phyloP scores from a whole-genome alignment of 2,329 filamentous ascomycete genomes.

The Didymella keratinophila region DNA sequence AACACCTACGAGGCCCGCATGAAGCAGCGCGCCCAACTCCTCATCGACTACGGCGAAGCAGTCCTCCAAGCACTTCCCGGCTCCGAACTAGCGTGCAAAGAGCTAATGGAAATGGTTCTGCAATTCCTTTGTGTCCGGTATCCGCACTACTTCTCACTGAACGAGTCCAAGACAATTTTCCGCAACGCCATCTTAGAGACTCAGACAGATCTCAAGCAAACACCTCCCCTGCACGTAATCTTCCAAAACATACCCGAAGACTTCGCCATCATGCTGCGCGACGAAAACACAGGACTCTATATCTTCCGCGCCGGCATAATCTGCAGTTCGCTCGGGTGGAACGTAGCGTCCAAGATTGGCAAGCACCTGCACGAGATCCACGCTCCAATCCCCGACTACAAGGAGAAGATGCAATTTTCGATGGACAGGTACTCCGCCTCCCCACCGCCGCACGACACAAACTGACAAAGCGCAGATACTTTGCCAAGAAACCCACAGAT shows the following conservation, averaged over 20 bases:
- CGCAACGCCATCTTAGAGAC: conserved; percentile 73
- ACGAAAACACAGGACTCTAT: conserved; percentile 76
- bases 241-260: conserved; percentile 84
- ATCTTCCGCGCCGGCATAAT: conserved; percentile 77
- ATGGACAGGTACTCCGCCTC: conserved; percentile 73
- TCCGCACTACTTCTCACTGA: conserved; percentile 74
- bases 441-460: background rate
- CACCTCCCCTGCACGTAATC: conserved; percentile 73
- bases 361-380: conserved; percentile 76
- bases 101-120: conserved; percentile 85
- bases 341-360: conserved; percentile 76
- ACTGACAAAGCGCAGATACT: conserved; percentile 64
- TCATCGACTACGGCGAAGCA: conserved; percentile 66
- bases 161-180: conserved; percentile 63
- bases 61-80: conserved; percentile 76
- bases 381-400: conserved; percentile 78
- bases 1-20: conserved; percentile 74
- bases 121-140: conserved; percentile 83
- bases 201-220: conserved; percentile 65
- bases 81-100: conserved; percentile 80
- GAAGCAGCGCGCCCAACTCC: conserved; percentile 71
- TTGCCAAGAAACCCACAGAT: conserved; percentile 76
- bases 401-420: conserved; percentile 85
- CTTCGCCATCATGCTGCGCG: conserved; percentile 77
- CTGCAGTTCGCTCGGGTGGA: conserved; percentile 84